Conservation (phyloP, 2,329 filamentous ascomycete species). For the Aspergillus udagawae region DNA sequence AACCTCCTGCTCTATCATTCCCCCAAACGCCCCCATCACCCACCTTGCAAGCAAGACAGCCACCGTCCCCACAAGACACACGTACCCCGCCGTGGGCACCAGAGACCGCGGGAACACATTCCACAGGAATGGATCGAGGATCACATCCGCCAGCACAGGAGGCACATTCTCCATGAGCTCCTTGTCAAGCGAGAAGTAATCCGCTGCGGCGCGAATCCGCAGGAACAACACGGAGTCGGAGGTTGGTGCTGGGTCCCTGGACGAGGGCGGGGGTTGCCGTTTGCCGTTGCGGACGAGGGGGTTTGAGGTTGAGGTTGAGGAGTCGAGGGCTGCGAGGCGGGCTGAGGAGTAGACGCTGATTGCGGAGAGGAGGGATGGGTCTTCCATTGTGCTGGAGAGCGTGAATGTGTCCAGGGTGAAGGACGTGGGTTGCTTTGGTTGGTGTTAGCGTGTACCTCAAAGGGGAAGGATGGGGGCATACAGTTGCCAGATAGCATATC, state of each 20-base stretch:
- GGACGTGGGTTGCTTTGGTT: constrained; percentile 72
- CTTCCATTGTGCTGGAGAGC: constrained; percentile 58
- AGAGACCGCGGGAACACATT: constrained; percentile 79
- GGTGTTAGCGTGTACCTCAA: background rate
- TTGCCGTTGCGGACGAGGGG: constrained; percentile 9
- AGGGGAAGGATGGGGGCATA: constrained; percentile 46
- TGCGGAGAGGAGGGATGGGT: constrained; percentile 60
- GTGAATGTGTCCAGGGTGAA: constrained; percentile 68
- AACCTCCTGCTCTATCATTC: constrained; percentile 12
- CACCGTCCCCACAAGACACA: constrained; percentile 56
- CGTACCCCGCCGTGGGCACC: constrained; percentile 65
- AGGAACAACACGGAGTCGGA: constrained; percentile 63
- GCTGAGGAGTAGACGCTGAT: constrained; percentile 59
- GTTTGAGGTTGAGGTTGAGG: constrained; percentile 11
- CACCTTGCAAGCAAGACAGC: constrained; percentile 45
- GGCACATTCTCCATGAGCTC: constrained; percentile 71
- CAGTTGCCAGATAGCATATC: constrained; percentile 89
- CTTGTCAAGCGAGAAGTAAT: constrained; percentile 74
- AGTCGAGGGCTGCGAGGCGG: constrained; percentile 33
- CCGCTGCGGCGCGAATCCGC: constrained; percentile 69
- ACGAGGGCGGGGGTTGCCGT: background rate
- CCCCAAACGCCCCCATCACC: constrained; percentile 22
- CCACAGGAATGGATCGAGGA: constrained; percentile 79
- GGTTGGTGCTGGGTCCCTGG: constrained; percentile 17
- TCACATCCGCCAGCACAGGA: constrained; percentile 71